Evolutionary conservation across 345 rosid species (phyloP), one percentile per base, ranked within the genome.

Genomic region (Firmiana major): DNA sequence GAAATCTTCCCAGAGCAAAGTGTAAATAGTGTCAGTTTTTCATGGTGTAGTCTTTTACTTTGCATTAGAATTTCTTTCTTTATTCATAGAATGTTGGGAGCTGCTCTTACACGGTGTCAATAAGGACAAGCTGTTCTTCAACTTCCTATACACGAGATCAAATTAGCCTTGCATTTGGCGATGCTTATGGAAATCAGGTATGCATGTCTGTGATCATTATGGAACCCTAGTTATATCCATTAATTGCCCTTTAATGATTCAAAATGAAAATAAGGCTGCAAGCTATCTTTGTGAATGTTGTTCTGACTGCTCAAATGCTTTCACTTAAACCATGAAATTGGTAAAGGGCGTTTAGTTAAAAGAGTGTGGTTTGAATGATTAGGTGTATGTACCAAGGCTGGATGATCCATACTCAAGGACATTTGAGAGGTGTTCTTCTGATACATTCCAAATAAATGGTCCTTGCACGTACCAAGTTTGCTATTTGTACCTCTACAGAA

Each of bases 181-280:
- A 94, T 70, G 95, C 90, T 42, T 88, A 87, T 73, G 98, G 94
- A 73, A 87, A 89, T 81, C 90, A 71, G 58, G 3, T 94, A 92
- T 73, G 84, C 87, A n/a, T n/a, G 88, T 89, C 36, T 63, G 55
- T 89, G 91, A 63, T 78, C 86, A 42, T 93, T 97, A 87, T 59
- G 97, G 93, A 40, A 40, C 42, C 8, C 42, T 73, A 87, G 87
- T 81, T 89, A 86, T 93, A 93, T 90, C 22, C 15, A 28, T 38
- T 4, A 72, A 21, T 40, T 38, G 26, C 49, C 43, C 45, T 21
- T 12, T 34, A 55, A 67, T 13, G 17, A 12, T 17, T 9, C 57
- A 21, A 55, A 55, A n/a, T 0, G 24, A 21, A 55, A 55, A 55
- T 4, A n/a, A 22, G 60, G 60, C 60, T 55, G 26, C 60, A 7